Evolutionary conservation across 176 grass and related monocot species (phyloP).

Genomic region (Ensete ventricosum): DNA sequence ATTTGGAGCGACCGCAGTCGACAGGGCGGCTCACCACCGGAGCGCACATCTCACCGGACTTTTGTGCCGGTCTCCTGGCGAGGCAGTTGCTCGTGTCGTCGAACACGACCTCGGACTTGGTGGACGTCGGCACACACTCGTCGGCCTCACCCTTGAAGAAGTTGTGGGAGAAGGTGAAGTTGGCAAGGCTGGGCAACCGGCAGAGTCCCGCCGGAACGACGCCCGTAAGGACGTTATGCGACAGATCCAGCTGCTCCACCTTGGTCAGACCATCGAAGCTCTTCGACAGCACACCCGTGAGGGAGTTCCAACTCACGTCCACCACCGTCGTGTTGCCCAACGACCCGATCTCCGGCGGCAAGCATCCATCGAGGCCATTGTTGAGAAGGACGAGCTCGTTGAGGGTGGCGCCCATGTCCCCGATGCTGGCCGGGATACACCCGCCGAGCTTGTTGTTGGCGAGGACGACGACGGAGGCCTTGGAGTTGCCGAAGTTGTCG

Average conservation of each 20-base stretch:
- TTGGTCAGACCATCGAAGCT: conserved; percentile 20
- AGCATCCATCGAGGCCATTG: conserved; percentile 28
- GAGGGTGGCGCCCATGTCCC: not conserved
- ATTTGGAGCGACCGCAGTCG: conserved; percentile 25
- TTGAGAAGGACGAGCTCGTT: conserved; percentile 23
- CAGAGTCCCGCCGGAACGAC: conserved; percentile 18
- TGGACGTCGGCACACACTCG: conserved; percentile 12
- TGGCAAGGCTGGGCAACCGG: conserved; percentile 20
- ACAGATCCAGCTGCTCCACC: conserved; percentile 27
- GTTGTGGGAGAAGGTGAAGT: conserved; percentile 37
- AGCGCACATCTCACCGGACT: conserved; percentile 1
- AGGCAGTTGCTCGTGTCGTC: conserved; percentile 29
- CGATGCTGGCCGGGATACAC: not conserved
- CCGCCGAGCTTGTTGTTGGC: conserved; percentile 3
- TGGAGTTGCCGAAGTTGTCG: not conserved
- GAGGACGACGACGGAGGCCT: not conserved
- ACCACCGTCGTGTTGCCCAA: conserved; percentile 26
- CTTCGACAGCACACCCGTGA: conserved; percentile 28
- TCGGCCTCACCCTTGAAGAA: conserved; percentile 30
- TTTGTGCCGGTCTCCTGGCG: conserved; percentile 20
- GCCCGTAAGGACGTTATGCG: conserved; percentile 33
- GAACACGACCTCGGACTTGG: conserved; percentile 4
- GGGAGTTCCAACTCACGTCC: conserved; percentile 23
- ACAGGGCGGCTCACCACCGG: conserved; percentile 27
- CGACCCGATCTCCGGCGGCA: conserved; percentile 25